phyloP scores from a whole-genome alignment of 2,329 filamentous ascomycete genomes.

The Stemphylium beticola region DNA sequence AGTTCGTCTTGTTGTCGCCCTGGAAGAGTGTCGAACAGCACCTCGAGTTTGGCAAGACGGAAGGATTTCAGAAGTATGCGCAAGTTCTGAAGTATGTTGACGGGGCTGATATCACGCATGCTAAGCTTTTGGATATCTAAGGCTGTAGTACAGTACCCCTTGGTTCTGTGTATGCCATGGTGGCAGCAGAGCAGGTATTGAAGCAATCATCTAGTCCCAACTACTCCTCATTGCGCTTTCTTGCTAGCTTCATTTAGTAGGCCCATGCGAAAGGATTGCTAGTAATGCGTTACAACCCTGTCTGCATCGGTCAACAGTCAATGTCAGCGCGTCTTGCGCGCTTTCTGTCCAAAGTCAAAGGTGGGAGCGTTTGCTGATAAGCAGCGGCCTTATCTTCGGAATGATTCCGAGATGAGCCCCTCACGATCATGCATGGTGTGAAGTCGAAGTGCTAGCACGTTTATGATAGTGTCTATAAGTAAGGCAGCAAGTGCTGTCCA shows the following conservation, averaged over 20 bases:
- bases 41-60: constrained; percentile 40
- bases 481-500: neutral
- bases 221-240: neutral
- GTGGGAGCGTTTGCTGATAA: constrained; percentile 16
- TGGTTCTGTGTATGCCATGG: no score
- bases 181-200: no score
- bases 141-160: neutral
- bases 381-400: constrained; percentile 19
- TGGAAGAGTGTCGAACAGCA: constrained; percentile 50
- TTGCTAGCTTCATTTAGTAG: neutral
- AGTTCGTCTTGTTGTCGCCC: constrained; percentile 52
- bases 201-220: no score
- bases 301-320: neutral
- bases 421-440: constrained; percentile 13
- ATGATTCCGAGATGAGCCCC: constrained; percentile 17
- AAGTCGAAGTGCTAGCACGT: neutral
- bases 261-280: neutral
- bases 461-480: neutral
- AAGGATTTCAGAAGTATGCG: constrained; percentile 39
- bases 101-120: constrained; percentile 35
- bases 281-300: neutral
- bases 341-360: neutral
- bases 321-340: neutral
- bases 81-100: constrained; percentile 23
- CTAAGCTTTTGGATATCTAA: constrained; percentile 24